phyloP scores from a whole-genome alignment of 768 basidiomycete species.

The Macrolepiota fuliginosa region DNA sequence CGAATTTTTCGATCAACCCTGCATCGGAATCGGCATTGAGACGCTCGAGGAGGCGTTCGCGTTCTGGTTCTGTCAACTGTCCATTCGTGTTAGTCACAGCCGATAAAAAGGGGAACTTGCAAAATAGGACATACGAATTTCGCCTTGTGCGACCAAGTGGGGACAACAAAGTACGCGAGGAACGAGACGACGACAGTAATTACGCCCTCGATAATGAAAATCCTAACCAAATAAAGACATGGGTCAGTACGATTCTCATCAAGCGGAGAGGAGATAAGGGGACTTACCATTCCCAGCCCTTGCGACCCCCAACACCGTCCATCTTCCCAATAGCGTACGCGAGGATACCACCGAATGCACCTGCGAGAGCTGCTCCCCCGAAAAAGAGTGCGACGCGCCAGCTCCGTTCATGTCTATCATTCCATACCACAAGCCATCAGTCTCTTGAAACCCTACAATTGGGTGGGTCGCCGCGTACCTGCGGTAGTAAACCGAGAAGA shows the following conservation, averaged over 20 bases:
- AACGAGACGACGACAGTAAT: slow-evolving; percentile 48
- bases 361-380: slow-evolving; percentile 58
- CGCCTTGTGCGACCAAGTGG: slow-evolving; percentile 57
- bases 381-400: slow-evolving; percentile 64
- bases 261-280: background rate
- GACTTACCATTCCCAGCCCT: slow-evolving; percentile 57
- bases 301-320: slow-evolving; percentile 57
- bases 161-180: slow-evolving; percentile 51
- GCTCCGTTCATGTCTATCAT: slow-evolving; percentile 49
- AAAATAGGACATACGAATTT: slow-evolving; percentile 42
- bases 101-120: background rate
- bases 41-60: slow-evolving; percentile 44
- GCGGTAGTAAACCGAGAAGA: slow-evolving; percentile 59
- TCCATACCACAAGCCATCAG: background rate
- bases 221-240: slow-evolving; percentile 30
- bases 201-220: slow-evolving; percentile 57
- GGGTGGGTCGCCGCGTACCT: background rate
- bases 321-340: slow-evolving; percentile 60
- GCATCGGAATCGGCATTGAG: slow-evolving; percentile 55
- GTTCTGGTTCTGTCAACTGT: slow-evolving; percentile 54
- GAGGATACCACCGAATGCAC: slow-evolving; percentile 64
- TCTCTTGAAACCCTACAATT: background rate
- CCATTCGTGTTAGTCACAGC: slow-evolving; percentile 21
- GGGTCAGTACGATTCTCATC: background rate
- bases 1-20: slow-evolving; percentile 48